Evolutionary conservation across 352 stramenopile genomes (phyloP).

Genomic region (Detonula confervacea): DNA sequence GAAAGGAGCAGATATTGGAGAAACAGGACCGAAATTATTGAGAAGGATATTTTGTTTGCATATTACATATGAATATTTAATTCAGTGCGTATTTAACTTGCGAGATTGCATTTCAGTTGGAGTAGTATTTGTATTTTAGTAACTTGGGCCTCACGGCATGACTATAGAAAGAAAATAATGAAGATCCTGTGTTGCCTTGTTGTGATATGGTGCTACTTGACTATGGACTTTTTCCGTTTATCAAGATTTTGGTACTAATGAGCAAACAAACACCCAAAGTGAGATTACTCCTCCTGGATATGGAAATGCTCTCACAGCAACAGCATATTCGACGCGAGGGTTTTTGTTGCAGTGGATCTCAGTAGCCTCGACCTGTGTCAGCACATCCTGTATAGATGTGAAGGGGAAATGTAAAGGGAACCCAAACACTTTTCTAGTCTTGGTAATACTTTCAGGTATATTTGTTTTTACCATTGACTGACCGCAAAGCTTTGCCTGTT

Average conservation of each 20-base stretch:
- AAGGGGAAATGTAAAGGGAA: constrained; percentile 90
- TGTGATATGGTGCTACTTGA: too few relatives aligned
- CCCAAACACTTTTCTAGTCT: constrained; percentile 80
- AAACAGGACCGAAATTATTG: background rate
- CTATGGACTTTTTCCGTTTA: too few relatives aligned
- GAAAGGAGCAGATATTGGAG: too few relatives aligned
- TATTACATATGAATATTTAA: background rate
- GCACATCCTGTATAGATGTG: constrained; percentile 87
- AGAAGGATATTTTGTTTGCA: background rate
- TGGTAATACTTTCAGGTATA: constrained; percentile 40
- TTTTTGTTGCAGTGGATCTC: constrained; percentile 91
- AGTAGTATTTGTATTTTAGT: background rate
- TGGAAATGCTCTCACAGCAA: constrained; percentile 88
- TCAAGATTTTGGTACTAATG: constrained; percentile 26
- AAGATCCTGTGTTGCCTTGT: too few relatives aligned
- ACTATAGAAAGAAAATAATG: too few relatives aligned
- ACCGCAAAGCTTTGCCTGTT: constrained; percentile 59
- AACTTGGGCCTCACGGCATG: too few relatives aligned
- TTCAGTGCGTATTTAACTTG: too few relatives aligned
- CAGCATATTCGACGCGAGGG: constrained; percentile 89
- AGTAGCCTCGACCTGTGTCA: constrained; percentile 88
- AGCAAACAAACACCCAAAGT: constrained; percentile 88
- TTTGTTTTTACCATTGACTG: constrained; percentile 16
- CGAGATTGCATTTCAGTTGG: background rate
- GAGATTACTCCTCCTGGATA: constrained; percentile 90